Conservation (phyloP, 2,329 filamentous ascomycete species). For the Orbilia javanica region DNA sequence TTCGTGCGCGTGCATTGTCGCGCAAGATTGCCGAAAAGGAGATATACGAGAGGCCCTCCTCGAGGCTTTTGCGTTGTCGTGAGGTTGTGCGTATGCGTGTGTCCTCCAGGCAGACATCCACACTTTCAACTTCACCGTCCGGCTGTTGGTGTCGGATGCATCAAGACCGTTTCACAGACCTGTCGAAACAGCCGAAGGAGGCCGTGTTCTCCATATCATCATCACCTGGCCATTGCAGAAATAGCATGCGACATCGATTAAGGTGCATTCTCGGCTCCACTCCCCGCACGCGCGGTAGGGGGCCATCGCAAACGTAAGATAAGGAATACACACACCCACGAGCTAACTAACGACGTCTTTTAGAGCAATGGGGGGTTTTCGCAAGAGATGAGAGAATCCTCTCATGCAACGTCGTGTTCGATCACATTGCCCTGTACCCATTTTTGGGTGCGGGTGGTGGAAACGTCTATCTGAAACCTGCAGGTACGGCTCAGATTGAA, state of each 20-base stretch:
- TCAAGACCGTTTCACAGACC: slow-evolving; percentile 50
- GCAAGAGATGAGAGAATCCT: slow-evolving; percentile 24
- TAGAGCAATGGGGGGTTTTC: neutral
- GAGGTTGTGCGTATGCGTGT: slow-evolving; percentile 7
- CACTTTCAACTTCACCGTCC: slow-evolving; percentile 19
- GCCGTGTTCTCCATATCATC: slow-evolving; percentile 11
- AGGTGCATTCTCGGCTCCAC: slow-evolving; percentile 40
- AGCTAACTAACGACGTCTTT: neutral
- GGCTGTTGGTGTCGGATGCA: slow-evolving; percentile 20
- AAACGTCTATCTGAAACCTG: slow-evolving; percentile 58
- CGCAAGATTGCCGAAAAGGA: slow-evolving; percentile 35
- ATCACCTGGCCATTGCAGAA: slow-evolving; percentile 16
- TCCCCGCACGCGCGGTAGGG: slow-evolving; percentile 22
- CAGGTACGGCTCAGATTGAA: slow-evolving; percentile 57
- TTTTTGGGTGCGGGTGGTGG: slow-evolving; percentile 53
- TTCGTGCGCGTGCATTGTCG: neutral
- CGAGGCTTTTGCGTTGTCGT: slow-evolving; percentile 11
- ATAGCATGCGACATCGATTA: slow-evolving; percentile 45
- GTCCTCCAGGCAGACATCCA: slow-evolving; percentile 32
- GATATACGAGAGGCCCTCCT: too few relatives aligned
- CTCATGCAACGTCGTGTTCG: slow-evolving; percentile 34
- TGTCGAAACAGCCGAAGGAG: slow-evolving; percentile 37
- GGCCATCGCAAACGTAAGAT: slow-evolving; percentile 26
- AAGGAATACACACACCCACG: slow-evolving; percentile 10
- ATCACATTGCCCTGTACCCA: slow-evolving; percentile 45